Percentiles rank a stretch among this genome's conserved stretches.
Conservation (phyloP, 2,329 filamentous ascomycete species). For the Talaromyces albobiverticillius region DNA sequence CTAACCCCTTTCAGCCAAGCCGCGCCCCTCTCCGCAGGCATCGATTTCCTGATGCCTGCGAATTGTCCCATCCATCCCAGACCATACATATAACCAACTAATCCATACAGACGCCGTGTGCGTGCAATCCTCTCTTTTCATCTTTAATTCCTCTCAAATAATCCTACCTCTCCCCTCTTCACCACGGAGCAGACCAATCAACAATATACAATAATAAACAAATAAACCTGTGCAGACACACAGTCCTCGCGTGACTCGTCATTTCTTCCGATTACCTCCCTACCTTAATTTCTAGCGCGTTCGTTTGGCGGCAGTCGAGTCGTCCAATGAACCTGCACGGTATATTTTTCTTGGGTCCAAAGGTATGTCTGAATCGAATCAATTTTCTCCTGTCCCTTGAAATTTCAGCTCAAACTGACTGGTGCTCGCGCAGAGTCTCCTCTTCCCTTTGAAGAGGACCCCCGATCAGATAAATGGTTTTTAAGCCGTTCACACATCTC, state of each 20-base stretch:
- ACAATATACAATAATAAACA: neutral
- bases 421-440: conserved; percentile 47
- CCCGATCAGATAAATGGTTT: conserved; percentile 82
- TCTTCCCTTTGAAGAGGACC: conserved; percentile 63
- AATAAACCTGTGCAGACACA: neutral
- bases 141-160: no score
- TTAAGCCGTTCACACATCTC: conserved; percentile 71
- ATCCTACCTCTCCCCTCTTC: conserved; percentile 10
- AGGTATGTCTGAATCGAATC: conserved; percentile 52
- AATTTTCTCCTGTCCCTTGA: neutral
- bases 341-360: conserved; percentile 58
- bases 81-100: no score
- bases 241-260: neutral
- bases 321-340: conserved; percentile 99
- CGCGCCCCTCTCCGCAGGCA: neutral
- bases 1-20: neutral
- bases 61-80: neutral
- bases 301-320: conserved; percentile 71
- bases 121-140: no score
- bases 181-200: neutral
- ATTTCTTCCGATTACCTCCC: neutral
- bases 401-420: conserved; percentile 17
- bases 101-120: no score
- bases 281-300: conserved; percentile 9
- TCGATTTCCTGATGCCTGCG: neutral